Percentiles rank a stretch among this genome's conserved stretches.
phyloP scores from a whole-genome alignment of 2,329 filamentous ascomycete genomes.

The Exophiala sideris region DNA sequence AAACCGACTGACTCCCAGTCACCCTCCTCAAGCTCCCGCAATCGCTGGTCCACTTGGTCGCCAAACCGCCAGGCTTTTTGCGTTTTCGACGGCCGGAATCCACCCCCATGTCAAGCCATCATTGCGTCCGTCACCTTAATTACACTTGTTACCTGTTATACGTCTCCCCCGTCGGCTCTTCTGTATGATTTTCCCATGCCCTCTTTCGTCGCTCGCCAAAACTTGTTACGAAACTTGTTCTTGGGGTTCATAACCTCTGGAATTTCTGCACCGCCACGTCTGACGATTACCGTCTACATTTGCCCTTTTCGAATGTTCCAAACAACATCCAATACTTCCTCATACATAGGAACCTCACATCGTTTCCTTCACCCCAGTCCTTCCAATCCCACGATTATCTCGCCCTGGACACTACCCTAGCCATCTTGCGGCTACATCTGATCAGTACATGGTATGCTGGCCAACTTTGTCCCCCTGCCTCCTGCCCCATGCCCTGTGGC shows the following conservation, averaged over 20 bases:
- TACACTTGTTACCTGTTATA: constrained; percentile 3
- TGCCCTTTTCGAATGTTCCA: constrained; percentile 17
- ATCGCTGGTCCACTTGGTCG: constrained; percentile 18
- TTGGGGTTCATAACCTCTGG: constrained; percentile 7
- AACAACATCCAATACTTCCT: constrained; percentile 12
- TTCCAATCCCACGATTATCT: constrained; percentile 9
- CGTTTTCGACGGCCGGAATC: not conserved
- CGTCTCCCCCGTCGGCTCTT: constrained; percentile 18
- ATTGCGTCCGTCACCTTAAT: constrained; percentile 1
- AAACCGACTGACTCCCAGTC: constrained; percentile 9
- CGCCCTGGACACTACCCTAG: constrained; percentile 6
- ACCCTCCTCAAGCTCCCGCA: constrained; percentile 18
- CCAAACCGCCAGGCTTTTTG: constrained; percentile 5
- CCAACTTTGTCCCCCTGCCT: constrained; percentile 6
- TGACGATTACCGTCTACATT: constrained; percentile 18
- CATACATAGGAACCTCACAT: constrained; percentile 13
- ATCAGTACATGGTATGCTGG: constrained; percentile 26
- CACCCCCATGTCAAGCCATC: not conserved
- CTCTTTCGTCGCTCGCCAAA: constrained; percentile 25
- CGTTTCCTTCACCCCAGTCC: constrained; percentile 10
- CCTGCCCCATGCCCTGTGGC: constrained; percentile 11
- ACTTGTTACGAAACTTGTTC: constrained; percentile 16
- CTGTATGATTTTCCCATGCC: constrained; percentile 16
- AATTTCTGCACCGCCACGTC: constrained; percentile 28
- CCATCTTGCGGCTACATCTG: constrained; percentile 17